Percentiles rank a stretch among this genome's conserved stretches.
These are phyloP conservation scores for Helicocarpus griseus DNA, from an alignment of 2,329 filamentous ascomycete species.

Conservation along the genomic window DNA sequence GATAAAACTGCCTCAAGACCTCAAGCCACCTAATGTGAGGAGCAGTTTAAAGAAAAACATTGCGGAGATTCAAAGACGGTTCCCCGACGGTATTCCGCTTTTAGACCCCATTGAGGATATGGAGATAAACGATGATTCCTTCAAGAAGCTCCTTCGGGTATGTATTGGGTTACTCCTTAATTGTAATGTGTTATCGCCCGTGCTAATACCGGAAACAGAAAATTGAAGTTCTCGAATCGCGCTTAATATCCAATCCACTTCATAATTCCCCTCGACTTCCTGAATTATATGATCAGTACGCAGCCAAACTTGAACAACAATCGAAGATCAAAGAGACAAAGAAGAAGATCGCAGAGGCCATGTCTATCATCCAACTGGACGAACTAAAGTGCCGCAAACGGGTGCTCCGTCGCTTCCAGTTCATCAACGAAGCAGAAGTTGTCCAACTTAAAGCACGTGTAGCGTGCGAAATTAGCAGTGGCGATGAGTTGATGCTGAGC, in stretches of 20 bases:
- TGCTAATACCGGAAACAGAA: conserved; percentile 48
- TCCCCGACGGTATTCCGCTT: conserved; percentile 82
- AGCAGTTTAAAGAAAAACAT: conserved; percentile 59
- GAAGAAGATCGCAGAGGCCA: conserved; percentile 73
- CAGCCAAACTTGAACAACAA: conserved; percentile 62
- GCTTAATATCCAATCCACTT: conserved; percentile 76
- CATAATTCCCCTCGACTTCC: conserved; percentile 81
- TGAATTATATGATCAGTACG: conserved; percentile 79
- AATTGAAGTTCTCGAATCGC: conserved; percentile 92
- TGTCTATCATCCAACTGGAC: conserved; percentile 85
- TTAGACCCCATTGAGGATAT: conserved; percentile 95
- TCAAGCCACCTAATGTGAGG: conserved; percentile 58
- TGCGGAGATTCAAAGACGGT: conserved; percentile 71
- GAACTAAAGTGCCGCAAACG: conserved; percentile 94
- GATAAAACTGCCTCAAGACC: conserved; percentile 70
- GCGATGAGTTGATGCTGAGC: conserved; percentile 85
- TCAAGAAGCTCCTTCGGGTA: conserved; percentile 75
- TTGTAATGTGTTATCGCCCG: not conserved
- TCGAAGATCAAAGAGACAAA: conserved; percentile 80
- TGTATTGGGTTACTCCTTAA: conserved; percentile 13
- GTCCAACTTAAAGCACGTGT: conserved; percentile 95
- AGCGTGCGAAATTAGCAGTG: conserved; percentile 94
- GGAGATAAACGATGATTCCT: conserved; percentile 82
- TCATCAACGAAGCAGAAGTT: conserved; percentile 91
- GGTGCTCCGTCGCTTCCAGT: conserved; percentile 83